Evolutionary conservation across 495 filamentous ascomycete genomes (phyloP), one percentile per base, ranked within the genome.

Genomic region (Pseudotulostoma volvatum): DNA sequence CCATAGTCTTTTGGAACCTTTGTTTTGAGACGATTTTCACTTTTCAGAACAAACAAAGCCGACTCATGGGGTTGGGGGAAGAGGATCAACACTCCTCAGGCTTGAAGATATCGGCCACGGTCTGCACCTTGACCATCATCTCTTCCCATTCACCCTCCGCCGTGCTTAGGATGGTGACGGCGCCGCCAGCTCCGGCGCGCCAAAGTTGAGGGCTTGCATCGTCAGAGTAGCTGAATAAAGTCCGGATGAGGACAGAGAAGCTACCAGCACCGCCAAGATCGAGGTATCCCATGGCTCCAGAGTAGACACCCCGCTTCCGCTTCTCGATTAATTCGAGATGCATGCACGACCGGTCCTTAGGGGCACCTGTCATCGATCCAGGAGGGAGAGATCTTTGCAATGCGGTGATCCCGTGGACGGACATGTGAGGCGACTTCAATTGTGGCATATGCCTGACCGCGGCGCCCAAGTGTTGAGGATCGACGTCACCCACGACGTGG

Each of bases 341-440:
- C 68, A 93, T 74, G 52, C 88, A 93, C 28, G 76, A 82, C 15
- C 88, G 72, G 49, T 81, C 81, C 63, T 96, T 96, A 0, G 88
- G 88, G 4, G 88, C 88, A 11, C 88, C 88, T 2, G 88, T 96
- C 88, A 96, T 96, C 33, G 75, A 82, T 0, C 90, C 90, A 0
- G 90, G 86, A 0, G 88, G 90, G 2, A 97, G 64, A 28, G 72
- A 79, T 1, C 71, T 66, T 7, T 84, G 76, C 0, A 96, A 67
- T 16, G 85, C 79, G 21, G 87, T 79, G 34, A 90, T 61, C 8
- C 82, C 84, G 17, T 68, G 53, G 5, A 49, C 52, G 11, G 61
- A 55, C 62, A 68, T 66, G 31, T 55, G 60, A 2, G 54, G 40
- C 2, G 54, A 53, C 8, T 57, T 53, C 1, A 59, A 31, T 18